A percentile compares a stretch with the other conserved stretches of the same genome.
Evolutionary conservation across 2,329 filamentous ascomycete species (phyloP).

Genomic region (Microsporum ferrugineum): DNA sequence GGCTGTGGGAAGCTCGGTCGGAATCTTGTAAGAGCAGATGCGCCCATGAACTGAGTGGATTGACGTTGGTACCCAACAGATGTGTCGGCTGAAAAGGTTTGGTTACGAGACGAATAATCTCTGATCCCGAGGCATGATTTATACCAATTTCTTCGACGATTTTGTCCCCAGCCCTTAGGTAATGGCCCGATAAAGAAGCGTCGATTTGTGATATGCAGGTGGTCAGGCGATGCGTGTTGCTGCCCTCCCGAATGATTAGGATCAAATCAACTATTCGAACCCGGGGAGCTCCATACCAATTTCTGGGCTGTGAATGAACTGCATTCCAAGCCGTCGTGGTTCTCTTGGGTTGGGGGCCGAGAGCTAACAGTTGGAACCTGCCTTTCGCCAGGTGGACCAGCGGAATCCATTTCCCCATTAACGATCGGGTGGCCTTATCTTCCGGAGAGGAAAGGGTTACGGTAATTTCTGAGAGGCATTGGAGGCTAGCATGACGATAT

Average conservation of each 20-base stretch:
- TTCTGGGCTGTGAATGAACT: slow-evolving; percentile 45
- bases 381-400: slow-evolving; percentile 5
- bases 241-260: slow-evolving; percentile 16
- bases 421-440: background rate
- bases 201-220: slow-evolving; percentile 50
- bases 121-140: slow-evolving; percentile 34
- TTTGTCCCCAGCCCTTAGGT: slow-evolving; percentile 53
- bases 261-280: slow-evolving; percentile 12
- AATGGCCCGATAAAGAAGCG: slow-evolving; percentile 56
- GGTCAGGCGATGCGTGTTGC: slow-evolving; percentile 51
- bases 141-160: slow-evolving; percentile 54
- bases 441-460: background rate
- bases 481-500: background rate
- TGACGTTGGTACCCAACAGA: slow-evolving; percentile 29
- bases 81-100: slow-evolving; percentile 43
- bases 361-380: slow-evolving; percentile 9
- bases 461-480: background rate
- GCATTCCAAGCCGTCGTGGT: slow-evolving; percentile 24
- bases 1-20: slow-evolving; percentile 26
- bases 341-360: slow-evolving; percentile 13
- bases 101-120: slow-evolving; percentile 37
- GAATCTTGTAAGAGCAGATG: slow-evolving; percentile 20
- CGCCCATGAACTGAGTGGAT: slow-evolving; percentile 21
- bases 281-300: slow-evolving; percentile 31
- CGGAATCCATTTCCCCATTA: slow-evolving; percentile 13